Evolutionary conservation across 331 rosid genomes (phyloP).

Genomic region (Prunus yedoensis): DNA sequence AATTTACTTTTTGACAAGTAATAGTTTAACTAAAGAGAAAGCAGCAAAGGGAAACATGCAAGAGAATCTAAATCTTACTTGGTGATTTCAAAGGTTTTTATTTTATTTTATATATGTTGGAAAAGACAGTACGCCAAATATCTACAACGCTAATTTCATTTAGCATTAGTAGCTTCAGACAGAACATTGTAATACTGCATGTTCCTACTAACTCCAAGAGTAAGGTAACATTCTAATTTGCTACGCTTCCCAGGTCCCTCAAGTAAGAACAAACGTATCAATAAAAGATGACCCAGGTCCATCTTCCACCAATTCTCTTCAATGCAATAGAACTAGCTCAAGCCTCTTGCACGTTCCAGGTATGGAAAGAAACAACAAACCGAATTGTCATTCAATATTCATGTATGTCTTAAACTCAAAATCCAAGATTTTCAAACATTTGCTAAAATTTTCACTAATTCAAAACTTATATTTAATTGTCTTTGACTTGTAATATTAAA

Average conservation of each 20-base stretch:
- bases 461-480: neutral
- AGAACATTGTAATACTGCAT: neutral
- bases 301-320: neutral
- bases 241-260: neutral
- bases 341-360: neutral
- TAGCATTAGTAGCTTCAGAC: neutral
- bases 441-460: neutral
- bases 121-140: neutral
- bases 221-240: neutral
- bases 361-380: slow-evolving; percentile 3
- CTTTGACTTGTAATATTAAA: neutral
- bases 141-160: neutral
- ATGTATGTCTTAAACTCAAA: neutral
- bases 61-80: neutral
- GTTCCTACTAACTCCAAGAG: neutral
- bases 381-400: neutral
- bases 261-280: neutral
- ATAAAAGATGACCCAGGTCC: neutral
- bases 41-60: neutral
- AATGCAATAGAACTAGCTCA: neutral
- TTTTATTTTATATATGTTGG: neutral
- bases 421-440: neutral
- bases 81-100: neutral
- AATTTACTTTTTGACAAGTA: neutral
- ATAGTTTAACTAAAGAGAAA: neutral